Percentiles rank a stretch among this genome's conserved stretches.
Conservation (phyloP, 305 asterid genomes). For the Plantago coronopus region DNA sequence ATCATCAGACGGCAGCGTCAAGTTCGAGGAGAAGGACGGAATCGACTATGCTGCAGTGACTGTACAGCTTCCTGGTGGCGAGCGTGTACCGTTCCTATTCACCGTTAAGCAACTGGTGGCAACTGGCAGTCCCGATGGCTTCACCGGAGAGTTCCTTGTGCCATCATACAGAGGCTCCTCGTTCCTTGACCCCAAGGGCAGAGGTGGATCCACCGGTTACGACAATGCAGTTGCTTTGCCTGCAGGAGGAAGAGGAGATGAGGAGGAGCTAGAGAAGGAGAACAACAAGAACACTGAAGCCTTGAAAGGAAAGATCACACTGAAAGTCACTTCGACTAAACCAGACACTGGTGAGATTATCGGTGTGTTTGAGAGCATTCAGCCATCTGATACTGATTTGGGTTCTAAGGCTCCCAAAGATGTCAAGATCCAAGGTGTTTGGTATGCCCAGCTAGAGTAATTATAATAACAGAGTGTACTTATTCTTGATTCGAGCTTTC, state of each 20-base stretch:
- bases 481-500: slow-evolving; percentile 5
- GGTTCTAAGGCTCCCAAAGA: slow-evolving; percentile 93
- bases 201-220: slow-evolving; percentile 95
- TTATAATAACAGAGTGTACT: slow-evolving; percentile 4
- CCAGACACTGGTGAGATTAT: slow-evolving; percentile 95
- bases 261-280: slow-evolving; percentile 91
- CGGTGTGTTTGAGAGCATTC: slow-evolving; percentile 91
- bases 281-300: slow-evolving; percentile 65
- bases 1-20: slow-evolving; percentile 58
- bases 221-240: slow-evolving; percentile 97
- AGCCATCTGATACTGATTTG: slow-evolving; percentile 95
- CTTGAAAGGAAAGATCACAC: slow-evolving; percentile 66
- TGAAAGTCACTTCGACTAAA: slow-evolving; percentile 75
- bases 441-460: slow-evolving; percentile 90
- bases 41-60: slow-evolving; percentile 97
- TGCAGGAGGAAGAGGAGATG: slow-evolving; percentile 96
- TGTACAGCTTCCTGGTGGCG: slow-evolving; percentile 97
- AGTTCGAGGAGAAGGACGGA: slow-evolving; percentile 92
- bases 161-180: slow-evolving; percentile 97
- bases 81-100: slow-evolving; percentile 96
- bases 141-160: slow-evolving; percentile 72
- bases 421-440: slow-evolving; percentile 85
- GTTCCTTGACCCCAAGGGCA: slow-evolving; percentile 97
- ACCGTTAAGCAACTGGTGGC: slow-evolving; percentile 87
- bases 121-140: slow-evolving; percentile 70